Conservation (phyloP, 257 asterid genomes). For the Rauvolfia tetraphylla region DNA sequence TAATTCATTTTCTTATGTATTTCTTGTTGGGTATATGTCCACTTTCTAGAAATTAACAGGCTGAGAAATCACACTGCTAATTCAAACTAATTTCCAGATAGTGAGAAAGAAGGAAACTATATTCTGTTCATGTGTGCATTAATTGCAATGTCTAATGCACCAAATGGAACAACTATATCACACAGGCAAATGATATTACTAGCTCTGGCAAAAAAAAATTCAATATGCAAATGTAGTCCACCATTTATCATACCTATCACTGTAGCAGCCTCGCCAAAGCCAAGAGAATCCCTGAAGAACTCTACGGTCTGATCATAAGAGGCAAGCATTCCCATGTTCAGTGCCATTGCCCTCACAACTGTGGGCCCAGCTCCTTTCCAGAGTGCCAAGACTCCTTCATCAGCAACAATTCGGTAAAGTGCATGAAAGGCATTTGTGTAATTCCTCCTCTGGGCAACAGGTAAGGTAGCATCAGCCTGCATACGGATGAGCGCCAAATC, state of each 20-base stretch:
- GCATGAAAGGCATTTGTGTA: slow-evolving; percentile 90
- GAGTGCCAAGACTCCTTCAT: slow-evolving; percentile 85
- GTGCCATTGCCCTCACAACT: slow-evolving; percentile 98
- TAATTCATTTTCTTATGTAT: background rate
- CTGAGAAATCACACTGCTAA: background rate
- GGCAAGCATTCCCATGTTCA: slow-evolving; percentile 99
- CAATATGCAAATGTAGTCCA: background rate
- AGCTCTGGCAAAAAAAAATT: background rate
- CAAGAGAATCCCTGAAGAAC: slow-evolving; percentile 64
- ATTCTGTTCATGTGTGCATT: background rate
- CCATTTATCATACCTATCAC: slow-evolving; percentile 55
- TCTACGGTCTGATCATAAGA: slow-evolving; percentile 93
- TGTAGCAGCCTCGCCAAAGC: slow-evolving; percentile 69
- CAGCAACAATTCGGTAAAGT: slow-evolving; percentile 62
- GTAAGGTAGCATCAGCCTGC: slow-evolving; percentile 99
- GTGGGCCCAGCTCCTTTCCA: slow-evolving; percentile 99
- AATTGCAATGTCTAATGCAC: background rate
- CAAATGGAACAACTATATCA: no score
- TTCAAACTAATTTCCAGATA: background rate
- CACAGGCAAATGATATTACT: background rate
- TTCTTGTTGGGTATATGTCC: background rate
- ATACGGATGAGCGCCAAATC: slow-evolving; percentile 95
- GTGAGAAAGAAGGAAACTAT: background rate
- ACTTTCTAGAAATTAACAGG: background rate
- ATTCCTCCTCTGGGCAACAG: slow-evolving; percentile 74